Evolutionary conservation across 2,329 filamentous ascomycete species (phyloP), one percentile per base, ranked within the genome.

Genomic region (Lasiodiplodia theobromae): DNA sequence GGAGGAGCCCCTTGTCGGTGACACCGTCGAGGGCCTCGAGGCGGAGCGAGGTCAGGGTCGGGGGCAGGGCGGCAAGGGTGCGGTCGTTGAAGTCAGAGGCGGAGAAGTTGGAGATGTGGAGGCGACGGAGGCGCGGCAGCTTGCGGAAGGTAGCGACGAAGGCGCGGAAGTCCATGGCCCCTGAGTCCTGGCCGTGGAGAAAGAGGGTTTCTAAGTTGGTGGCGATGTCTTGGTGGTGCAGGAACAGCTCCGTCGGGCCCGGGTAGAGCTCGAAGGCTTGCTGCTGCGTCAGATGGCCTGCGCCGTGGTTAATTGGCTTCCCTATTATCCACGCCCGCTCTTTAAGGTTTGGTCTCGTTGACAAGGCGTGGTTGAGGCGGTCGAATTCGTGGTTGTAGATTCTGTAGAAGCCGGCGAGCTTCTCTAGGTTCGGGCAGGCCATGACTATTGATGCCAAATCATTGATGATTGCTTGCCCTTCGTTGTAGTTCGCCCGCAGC

Each of bases 401-500:
- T n/a, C 85, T 77, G 60, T 83, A 81, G 68, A 88, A 84, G 6
- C 87, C 87, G 38, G 83, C 74, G 8, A 89, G 75, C 31, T 82
- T 81, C 75, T 89, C 86, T 25, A 89, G 75, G 69, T 86, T 86
- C 8, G 87, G 86, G 72, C 86, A 89, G 2, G 83, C 82, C 83
- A 87, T 87, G 38, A 89, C 84, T 47, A 89, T 78, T 0, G 86
- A 87, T 6, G 86, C 85, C 21, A 88, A 76, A 21, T 85, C 69
- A 68, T 87, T 83, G 53, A 84, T 78, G 65, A 86, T 84, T 60
- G 85, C 83, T 72, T 85, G 80, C 73, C 80, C 81, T 69, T 82
- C 81, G 34, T 81, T 82, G 60, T 75, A 73, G 28, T 74, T 69
- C 16, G 75, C 75, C 54, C 76, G 72, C n/a, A 78, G 72, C 52